Conservation (phyloP, 2,329 filamentous ascomycete species). For the Atkinsonella hypoxylon region DNA sequence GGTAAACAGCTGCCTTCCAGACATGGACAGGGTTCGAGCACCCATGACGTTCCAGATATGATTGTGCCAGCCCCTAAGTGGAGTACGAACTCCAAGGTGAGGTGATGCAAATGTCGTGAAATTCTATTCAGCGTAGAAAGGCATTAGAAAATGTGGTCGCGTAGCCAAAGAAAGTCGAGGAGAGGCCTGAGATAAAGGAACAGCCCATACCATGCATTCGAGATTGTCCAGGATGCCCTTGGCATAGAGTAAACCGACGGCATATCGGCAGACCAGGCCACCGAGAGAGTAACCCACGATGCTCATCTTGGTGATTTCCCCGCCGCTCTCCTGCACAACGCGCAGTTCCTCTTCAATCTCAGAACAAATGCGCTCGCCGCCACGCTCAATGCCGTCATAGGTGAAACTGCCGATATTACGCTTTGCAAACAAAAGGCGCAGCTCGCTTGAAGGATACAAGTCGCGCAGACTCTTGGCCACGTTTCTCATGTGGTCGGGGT, state of each 20-base stretch:
- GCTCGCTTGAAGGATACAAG: slow-evolving; percentile 45
- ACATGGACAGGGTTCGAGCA: slow-evolving; percentile 67
- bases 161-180: neutral
- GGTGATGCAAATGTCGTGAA: slow-evolving; percentile 88
- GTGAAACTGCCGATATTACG: slow-evolving; percentile 63
- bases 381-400: slow-evolving; percentile 57
- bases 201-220: slow-evolving; percentile 53
- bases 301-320: slow-evolving; percentile 69
- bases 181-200: neutral
- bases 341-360: slow-evolving; percentile 56
- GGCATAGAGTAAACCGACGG: slow-evolving; percentile 70
- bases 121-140: slow-evolving; percentile 39
- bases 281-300: slow-evolving; percentile 84
- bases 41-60: slow-evolving; percentile 75
- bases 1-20: slow-evolving; percentile 76
- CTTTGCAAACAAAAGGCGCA: slow-evolving; percentile 61
- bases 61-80: slow-evolving; percentile 52
- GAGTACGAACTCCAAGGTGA: slow-evolving; percentile 64
- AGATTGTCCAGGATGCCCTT: slow-evolving; percentile 70
- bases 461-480: slow-evolving; percentile 54
- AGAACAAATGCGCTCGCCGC: slow-evolving; percentile 53
- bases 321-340: slow-evolving; percentile 46
- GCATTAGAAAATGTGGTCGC: neutral
- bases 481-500: slow-evolving; percentile 59
- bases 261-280: slow-evolving; percentile 76